Percentiles rank a stretch among this genome's conserved stretches.
Evolutionary conservation across 306 rosid species (phyloP).

Genomic region (Sindora glabra): DNA sequence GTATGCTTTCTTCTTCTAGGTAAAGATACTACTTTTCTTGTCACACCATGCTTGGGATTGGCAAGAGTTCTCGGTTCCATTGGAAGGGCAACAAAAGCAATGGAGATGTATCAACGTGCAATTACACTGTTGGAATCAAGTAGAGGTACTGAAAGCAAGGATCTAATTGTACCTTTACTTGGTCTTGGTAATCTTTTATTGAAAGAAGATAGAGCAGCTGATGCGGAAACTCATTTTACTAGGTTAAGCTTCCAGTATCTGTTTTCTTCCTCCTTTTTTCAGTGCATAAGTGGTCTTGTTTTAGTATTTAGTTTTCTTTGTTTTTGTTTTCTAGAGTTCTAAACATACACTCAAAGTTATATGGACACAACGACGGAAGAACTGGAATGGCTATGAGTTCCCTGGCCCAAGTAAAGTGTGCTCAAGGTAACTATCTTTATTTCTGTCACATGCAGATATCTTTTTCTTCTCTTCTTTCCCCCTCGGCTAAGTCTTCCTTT

Average conservation of each 20-base stretch:
- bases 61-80: constrained; percentile 58
- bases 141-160: constrained; percentile 63
- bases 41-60: constrained; percentile 68
- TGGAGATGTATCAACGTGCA: constrained; percentile 47
- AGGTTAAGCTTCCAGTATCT: constrained; percentile 40
- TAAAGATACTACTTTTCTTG: constrained; percentile 47
- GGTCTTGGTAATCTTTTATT: constrained; percentile 75
- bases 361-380: constrained; percentile 81
- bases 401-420: constrained; percentile 76
- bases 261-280: background rate
- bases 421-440: constrained; percentile 52
- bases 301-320: constrained; percentile 10
- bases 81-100: constrained; percentile 63
- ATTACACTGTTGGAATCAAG: constrained; percentile 57
- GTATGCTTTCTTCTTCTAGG: constrained; percentile 33
- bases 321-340: constrained; percentile 43
- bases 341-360: constrained; percentile 43
- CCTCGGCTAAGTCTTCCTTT: background rate
- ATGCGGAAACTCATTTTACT: constrained; percentile 68
- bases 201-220: constrained; percentile 59
- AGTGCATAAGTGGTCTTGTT: background rate
- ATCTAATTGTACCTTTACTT: constrained; percentile 69
- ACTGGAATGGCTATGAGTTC: constrained; percentile 85
- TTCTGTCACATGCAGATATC: background rate
- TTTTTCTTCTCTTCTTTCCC: background rate